Conservation (phyloP, 1,284 basidiomycete genomes). For the Microbotryum intermedium region DNA sequence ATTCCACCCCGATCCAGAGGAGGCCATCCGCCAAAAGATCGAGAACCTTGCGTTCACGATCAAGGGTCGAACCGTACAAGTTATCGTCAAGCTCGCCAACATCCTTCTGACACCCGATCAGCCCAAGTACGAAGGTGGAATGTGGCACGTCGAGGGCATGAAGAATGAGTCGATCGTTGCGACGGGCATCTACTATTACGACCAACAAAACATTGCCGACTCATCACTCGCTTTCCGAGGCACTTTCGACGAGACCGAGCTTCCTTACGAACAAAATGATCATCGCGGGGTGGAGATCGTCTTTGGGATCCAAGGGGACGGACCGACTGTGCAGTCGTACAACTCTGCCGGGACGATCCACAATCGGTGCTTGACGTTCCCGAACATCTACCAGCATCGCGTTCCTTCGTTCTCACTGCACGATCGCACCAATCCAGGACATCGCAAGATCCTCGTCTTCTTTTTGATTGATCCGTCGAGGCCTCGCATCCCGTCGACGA, state of each 20-base stretch:
- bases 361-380: conserved; percentile 46
- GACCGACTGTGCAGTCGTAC: conserved; percentile 34
- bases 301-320: conserved; percentile 4
- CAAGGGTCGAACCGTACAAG: conserved; percentile 42
- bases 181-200: conserved; percentile 44
- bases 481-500: conserved; percentile 41
- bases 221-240: conserved; percentile 18
- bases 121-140: conserved; percentile 41
- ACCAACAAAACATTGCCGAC: conserved; percentile 21
- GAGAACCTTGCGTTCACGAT: conserved; percentile 2
- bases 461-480: conserved; percentile 48
- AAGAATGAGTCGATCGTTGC: conserved; percentile 49
- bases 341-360: conserved; percentile 40
- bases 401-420: conserved; percentile 44
- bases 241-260: conserved; percentile 1
- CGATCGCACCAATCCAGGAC: conserved; percentile 45
- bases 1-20: background rate
- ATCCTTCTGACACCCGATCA: conserved; percentile 46
- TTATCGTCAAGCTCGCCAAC: conserved; percentile 50
- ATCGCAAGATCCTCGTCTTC: conserved; percentile 47
- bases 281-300: background rate
- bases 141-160: conserved; percentile 54
- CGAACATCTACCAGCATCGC: conserved; percentile 51
- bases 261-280: conserved; percentile 3
- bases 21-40: background rate